Evolutionary conservation across 2,329 filamentous ascomycete genomes (phyloP).

Genomic region (Penicillium sclerotiorum): DNA sequence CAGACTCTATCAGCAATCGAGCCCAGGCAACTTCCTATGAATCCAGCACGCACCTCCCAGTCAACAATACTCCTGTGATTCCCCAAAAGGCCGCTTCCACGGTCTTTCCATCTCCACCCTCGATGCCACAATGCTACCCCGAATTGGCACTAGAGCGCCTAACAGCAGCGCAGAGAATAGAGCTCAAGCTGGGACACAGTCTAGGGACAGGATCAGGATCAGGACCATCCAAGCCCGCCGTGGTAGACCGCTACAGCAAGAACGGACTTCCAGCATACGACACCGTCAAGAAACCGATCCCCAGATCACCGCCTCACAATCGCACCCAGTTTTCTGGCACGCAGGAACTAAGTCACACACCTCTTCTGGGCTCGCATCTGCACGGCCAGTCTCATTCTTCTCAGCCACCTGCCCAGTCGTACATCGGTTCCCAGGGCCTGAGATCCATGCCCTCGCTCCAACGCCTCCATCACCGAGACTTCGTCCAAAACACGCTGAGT

Average conservation of each 20-base stretch:
- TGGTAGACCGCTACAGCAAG: background rate
- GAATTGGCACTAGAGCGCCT: background rate
- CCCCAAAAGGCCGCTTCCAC: background rate
- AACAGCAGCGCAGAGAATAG: background rate
- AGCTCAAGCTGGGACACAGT: background rate
- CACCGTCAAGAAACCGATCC: constrained; percentile 5
- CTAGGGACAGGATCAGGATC: background rate
- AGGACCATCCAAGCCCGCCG: background rate
- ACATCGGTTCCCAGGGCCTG: background rate
- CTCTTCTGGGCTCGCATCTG: background rate
- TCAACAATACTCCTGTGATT: background rate
- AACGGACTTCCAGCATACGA: constrained; percentile 7
- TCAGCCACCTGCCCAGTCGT: background rate
- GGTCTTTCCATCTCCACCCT: background rate
- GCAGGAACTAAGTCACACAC: background rate
- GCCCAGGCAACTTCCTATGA: background rate
- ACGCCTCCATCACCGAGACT: background rate
- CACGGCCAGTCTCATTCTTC: background rate
- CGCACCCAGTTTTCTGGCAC: background rate
- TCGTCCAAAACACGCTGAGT: background rate
- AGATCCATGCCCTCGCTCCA: background rate
- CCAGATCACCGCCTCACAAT: background rate
- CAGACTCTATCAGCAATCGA: background rate
- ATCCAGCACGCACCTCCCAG: background rate
- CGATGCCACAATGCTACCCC: constrained; percentile 12